These are phyloP conservation scores for Calamus simplicifolius DNA, from an alignment of 176 grass and related monocot genomes.

Conservation along the genomic window DNA sequence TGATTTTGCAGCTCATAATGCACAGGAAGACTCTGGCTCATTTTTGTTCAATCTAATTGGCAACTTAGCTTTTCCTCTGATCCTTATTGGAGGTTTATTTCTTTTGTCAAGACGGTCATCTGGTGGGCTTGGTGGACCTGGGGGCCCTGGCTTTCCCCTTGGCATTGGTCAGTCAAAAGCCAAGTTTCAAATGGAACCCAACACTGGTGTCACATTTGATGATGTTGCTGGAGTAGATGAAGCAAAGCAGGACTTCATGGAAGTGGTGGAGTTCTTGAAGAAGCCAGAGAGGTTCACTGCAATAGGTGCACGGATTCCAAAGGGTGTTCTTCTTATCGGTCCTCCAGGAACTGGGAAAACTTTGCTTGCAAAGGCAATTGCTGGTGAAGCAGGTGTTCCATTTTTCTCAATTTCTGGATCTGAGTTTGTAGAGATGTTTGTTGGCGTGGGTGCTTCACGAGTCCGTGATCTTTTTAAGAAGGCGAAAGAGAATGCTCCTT, in stretches of 20 bases:
- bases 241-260: conserved; percentile 18
- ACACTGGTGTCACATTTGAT: conserved; percentile 13
- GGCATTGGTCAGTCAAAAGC: conserved; percentile 11
- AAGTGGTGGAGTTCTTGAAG: conserved; percentile 12
- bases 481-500: conserved; percentile 10
- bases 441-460: conserved; percentile 8
- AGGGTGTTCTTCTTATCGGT: conserved; percentile 16
- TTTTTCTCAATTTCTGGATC: conserved; percentile 13
- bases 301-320: conserved; percentile 9
- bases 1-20: conserved; percentile 13
- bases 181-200: conserved; percentile 13
- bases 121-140: conserved; percentile 13
- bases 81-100: conserved; percentile 13
- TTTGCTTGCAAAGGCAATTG: conserved; percentile 12
- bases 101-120: conserved; percentile 13
- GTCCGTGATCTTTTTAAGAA: conserved; percentile 17
- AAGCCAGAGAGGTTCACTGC: conserved; percentile 16
- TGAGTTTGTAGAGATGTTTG: conserved; percentile 14
- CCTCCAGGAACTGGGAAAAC: conserved; percentile 18
- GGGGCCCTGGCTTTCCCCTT: conserved; percentile 8
- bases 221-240: conserved; percentile 17
- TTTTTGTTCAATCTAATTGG: conserved; percentile 11
- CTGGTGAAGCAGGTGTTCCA: conserved; percentile 15
- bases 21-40: conserved; percentile 9
- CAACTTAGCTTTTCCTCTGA: conserved; percentile 8